Conservation (phyloP, 1,139 yeast genomes). For the Kazachstania sp. region DNA sequence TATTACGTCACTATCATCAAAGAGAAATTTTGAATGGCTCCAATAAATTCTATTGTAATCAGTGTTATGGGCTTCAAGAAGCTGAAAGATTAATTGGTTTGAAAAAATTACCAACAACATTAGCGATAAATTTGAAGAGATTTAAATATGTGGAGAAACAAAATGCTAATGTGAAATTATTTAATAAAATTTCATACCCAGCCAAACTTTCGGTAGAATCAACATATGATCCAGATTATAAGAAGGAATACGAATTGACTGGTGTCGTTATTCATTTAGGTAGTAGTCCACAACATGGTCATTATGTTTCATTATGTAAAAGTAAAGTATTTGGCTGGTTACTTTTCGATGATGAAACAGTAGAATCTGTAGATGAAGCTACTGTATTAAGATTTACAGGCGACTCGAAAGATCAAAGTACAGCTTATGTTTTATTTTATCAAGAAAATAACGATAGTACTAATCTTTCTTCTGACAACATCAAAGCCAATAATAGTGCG, state of each 20-base stretch:
- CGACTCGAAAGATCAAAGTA: slow-evolving; percentile 78
- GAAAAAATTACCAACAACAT: slow-evolving; percentile 64
- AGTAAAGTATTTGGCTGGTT: slow-evolving; percentile 80
- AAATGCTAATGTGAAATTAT: slow-evolving; percentile 76
- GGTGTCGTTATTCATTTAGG: slow-evolving; percentile 92
- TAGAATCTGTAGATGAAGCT: slow-evolving; percentile 75
- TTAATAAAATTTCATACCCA: slow-evolving; percentile 79
- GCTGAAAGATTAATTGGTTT: slow-evolving; percentile 89
- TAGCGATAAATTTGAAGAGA: slow-evolving; percentile 79
- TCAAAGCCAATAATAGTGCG: background rate
- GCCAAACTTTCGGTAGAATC: slow-evolving; percentile 64
- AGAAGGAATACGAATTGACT: slow-evolving; percentile 64
- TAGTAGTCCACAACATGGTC: slow-evolving; percentile 97
- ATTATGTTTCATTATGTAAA: slow-evolving; percentile 80
- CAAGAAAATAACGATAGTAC: slow-evolving; percentile 29
- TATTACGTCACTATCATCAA: slow-evolving; percentile 72
- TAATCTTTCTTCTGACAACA: background rate
- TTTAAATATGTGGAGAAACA: slow-evolving; percentile 83
- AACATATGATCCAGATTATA: slow-evolving; percentile 44
- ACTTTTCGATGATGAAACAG: slow-evolving; percentile 89
- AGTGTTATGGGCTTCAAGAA: slow-evolving; percentile 84
- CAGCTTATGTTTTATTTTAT: slow-evolving; percentile 85
- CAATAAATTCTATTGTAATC: slow-evolving; percentile 88
- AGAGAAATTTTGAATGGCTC: slow-evolving; percentile 79
- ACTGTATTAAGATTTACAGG: slow-evolving; percentile 86